Base-by-base conservation (phyloP, 2,329 filamentous ascomycete genomes). In the Clathrospora elynae region DNA sequence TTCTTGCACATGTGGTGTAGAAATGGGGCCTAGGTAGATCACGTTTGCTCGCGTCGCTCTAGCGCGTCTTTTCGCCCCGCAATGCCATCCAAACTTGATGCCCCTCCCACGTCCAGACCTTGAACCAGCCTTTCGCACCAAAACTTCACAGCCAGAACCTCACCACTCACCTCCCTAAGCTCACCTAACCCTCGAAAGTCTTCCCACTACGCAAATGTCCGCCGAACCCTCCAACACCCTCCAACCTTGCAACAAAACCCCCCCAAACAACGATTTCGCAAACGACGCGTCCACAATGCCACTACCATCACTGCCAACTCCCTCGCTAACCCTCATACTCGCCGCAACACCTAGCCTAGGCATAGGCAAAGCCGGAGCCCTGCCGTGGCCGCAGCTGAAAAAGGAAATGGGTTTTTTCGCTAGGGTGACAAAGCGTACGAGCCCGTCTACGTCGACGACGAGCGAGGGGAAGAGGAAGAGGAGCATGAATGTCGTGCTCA, bases 401-500 rank as follows among this genome's bases (percentile, higher is more conserved):
- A 85, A 87, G 51, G 93, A 99, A 73, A 96, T 99, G 90, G 84
- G 84, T 25, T 97, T 96, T 70, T 99, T 99, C 70, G 87, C 90
- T 12, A 85, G 91, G 46, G 86, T 96, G 26, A 97, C 92, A 3
- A 90, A 88, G 59, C 82, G 85, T 11, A 67, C 82, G 0, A 75
- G 78, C 16, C 47, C 53, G 0, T 18, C 20, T 5, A 44, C 46
- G 3, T 35, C 38, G 4, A 37, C 44, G 11, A 14, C 46, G 40
- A 22, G 37, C 19, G 19, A 34, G 16, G 29, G 35, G 14, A 18
- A 22, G 39, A 41, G 40, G 8, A 55, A 42, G 11, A 41, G 40
- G 8, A 55, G 42, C 11, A 51, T 69, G 20, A 78, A 78, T 69
- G 87, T 88, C 12, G 88, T 97, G 36, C 86, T 99, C 57, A 99